Evolutionary conservation across 805 yeast genomes (phyloP).

Genomic region (Wickerhamiella sorbophila): DNA sequence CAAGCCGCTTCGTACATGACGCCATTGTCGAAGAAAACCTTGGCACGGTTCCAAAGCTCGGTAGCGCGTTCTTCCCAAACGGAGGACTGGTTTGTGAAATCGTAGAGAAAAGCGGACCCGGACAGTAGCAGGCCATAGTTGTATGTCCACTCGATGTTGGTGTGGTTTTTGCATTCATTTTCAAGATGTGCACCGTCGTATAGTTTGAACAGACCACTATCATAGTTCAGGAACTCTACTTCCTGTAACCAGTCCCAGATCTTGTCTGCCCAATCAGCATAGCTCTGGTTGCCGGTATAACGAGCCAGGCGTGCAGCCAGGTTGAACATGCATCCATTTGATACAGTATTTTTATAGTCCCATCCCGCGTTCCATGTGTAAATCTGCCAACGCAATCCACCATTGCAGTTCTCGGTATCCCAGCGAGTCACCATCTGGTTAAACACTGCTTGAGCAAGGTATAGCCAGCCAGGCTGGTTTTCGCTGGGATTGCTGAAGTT

Average conservation of each 20-base stretch:
- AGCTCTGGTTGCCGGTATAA: constrained; percentile 56
- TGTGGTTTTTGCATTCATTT: constrained; percentile 34
- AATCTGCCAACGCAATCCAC: constrained; percentile 88
- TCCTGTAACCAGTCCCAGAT: constrained; percentile 66
- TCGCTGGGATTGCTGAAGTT: constrained; percentile 59
- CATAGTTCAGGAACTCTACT: constrained; percentile 29
- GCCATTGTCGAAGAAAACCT: constrained; percentile 37
- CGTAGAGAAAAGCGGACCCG: constrained; percentile 56
- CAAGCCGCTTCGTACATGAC: constrained; percentile 64
- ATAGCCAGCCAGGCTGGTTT: constrained; percentile 55
- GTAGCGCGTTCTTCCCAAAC: constrained; percentile 45
- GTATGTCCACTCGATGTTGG: constrained; percentile 55
- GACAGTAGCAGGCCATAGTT: constrained; percentile 56
- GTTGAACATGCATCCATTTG: constrained; percentile 73
- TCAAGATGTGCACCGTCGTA: constrained; percentile 54
- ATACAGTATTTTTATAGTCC: constrained; percentile 72
- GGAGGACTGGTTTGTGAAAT: constrained; percentile 40
- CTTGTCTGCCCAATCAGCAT: constrained; percentile 56
- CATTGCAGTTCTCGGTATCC: constrained; percentile 50
- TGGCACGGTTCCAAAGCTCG: constrained; percentile 33
- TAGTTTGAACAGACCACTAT: constrained; percentile 27
- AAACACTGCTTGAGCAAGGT: constrained; percentile 69
- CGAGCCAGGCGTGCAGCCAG: constrained; percentile 74
- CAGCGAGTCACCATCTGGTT: constrained; percentile 73
- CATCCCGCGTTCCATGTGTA: constrained; percentile 81